Conservation (phyloP, 495 filamentous ascomycete genomes). For the Daldinia concentrica region DNA sequence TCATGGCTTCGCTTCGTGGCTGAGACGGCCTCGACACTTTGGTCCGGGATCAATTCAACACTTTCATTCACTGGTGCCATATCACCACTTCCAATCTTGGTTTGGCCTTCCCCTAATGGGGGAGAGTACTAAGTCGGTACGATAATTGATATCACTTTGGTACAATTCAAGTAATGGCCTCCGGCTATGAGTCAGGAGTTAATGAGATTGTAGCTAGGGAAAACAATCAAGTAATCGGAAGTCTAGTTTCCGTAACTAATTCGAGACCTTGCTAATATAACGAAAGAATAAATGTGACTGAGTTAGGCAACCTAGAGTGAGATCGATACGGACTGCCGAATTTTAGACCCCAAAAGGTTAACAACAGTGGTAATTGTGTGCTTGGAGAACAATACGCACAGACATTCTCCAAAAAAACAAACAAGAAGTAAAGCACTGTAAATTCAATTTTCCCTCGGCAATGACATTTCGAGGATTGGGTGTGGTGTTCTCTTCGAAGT, state of each 20-base stretch:
- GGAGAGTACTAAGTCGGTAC: slow-evolving; percentile 26
- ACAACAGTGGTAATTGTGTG: slow-evolving; percentile 6
- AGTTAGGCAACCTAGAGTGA: background rate
- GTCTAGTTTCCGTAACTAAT: slow-evolving; percentile 31
- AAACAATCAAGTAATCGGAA: slow-evolving; percentile 30
- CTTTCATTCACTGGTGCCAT: slow-evolving; percentile 21
- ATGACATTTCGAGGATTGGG: slow-evolving; percentile 17
- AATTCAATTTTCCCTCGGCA: slow-evolving; percentile 24
- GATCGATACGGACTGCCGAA: slow-evolving; percentile 31
- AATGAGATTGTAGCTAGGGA: slow-evolving; percentile 15
- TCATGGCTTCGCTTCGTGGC: slow-evolving; percentile 32
- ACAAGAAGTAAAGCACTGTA: slow-evolving; percentile 9
- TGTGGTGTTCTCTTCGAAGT: slow-evolving; percentile 23
- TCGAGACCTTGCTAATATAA: slow-evolving; percentile 18
- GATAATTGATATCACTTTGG: slow-evolving; percentile 38
- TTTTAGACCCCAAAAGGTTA: slow-evolving; percentile 10
- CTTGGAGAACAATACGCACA: slow-evolving; percentile 10
- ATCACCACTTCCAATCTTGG: slow-evolving; percentile 3
- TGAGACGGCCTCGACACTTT: slow-evolving; percentile 26
- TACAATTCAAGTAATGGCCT: slow-evolving; percentile 18
- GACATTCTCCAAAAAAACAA: slow-evolving; percentile 18
- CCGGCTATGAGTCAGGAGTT: slow-evolving; percentile 27
- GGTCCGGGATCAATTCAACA: slow-evolving; percentile 11
- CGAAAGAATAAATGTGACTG: slow-evolving; percentile 5
- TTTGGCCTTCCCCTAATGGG: slow-evolving; percentile 10